Conservation (phyloP, 1,139 yeast genomes). For the Diutina rugosa region DNA sequence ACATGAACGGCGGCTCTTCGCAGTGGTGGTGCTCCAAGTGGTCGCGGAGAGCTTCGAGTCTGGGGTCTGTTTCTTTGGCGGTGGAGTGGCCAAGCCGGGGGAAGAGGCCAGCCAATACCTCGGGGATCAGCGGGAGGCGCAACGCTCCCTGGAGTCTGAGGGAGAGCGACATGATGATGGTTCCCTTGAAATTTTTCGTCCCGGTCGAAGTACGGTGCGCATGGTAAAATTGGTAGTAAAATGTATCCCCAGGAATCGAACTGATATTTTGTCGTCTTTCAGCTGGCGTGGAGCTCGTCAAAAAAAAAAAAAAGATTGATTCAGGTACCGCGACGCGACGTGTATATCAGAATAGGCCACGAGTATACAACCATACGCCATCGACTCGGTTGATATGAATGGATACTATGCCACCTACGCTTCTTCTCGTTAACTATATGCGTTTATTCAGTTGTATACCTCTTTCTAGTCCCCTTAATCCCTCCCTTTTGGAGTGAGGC, state of each 20-base stretch:
- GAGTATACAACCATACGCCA: too few relatives aligned
- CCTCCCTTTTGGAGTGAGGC: not conserved
- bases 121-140: not conserved
- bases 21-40: slow-evolving; percentile 13
- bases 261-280: not conserved
- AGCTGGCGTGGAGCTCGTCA: not conserved
- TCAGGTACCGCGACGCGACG: not conserved
- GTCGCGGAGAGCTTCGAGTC: slow-evolving; percentile 20
- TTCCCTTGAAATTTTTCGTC: not conserved
- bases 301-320: not conserved
- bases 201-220: not conserved
- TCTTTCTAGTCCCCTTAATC: too few relatives aligned
- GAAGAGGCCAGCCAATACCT: not conserved
- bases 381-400: too few relatives aligned
- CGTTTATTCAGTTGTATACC: not conserved
- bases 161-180: slow-evolving; percentile 1
- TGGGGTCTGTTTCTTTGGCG: slow-evolving; percentile 9
- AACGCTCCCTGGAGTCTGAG: not conserved
- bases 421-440: too few relatives aligned
- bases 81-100: not conserved
- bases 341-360: not conserved
- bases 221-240: not conserved
- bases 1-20: slow-evolving; percentile 21
- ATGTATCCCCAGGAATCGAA: not conserved
- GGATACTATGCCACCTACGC: too few relatives aligned